Evolutionary conservation across 306 rosid species (phyloP), one percentile per base, ranked within the genome.

Genomic region (Acacia melanoxylon): DNA sequence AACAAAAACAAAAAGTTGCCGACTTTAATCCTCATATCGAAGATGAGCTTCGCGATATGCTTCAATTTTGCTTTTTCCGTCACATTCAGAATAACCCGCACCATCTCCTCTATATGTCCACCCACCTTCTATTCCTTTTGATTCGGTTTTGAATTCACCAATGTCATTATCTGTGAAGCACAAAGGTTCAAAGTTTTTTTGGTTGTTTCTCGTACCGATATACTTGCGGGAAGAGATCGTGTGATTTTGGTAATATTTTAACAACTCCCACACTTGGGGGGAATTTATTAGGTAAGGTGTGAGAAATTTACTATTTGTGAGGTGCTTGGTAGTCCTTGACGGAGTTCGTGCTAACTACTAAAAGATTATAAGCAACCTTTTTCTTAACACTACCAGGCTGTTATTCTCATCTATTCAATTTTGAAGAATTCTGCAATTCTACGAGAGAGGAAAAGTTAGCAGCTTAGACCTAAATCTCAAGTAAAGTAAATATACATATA

Each of bases 131-230:
- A 25, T 86, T 85, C 48, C 61, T 17, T 8, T 80, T 15, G 77
- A 72, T 22, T 80, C 33, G 2, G 65, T 80, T 54, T 19, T 68
- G 19, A 31, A 31, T 4, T 35, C 13, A 9, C 58, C 70, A 1
- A 5, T 77, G 8, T 78, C 69, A 31, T 61, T 77, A 44, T 77
- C 85, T 2, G 48, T 14, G 8, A 72, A 77, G 16, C 44, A 29
- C 17, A 25, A 35, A 41, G 61, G 61, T 54, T 54, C 25, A 19
- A 54, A 8, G 7, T 54, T 7, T 54, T 54, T 20, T 78, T 85
- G 49, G 48, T 81, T 72, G 88, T 87, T 80, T 89, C 89, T 63
- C 81, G 86, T 85, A 77, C 92, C 20, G 87, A 85, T 79, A 83
- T 85, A 45, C 61, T 16, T 85, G 83, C 89, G 1, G 87, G 86